phyloP scores from a whole-genome alignment of 352 stramenopile genomes.

The Pythium insidiosum region DNA sequence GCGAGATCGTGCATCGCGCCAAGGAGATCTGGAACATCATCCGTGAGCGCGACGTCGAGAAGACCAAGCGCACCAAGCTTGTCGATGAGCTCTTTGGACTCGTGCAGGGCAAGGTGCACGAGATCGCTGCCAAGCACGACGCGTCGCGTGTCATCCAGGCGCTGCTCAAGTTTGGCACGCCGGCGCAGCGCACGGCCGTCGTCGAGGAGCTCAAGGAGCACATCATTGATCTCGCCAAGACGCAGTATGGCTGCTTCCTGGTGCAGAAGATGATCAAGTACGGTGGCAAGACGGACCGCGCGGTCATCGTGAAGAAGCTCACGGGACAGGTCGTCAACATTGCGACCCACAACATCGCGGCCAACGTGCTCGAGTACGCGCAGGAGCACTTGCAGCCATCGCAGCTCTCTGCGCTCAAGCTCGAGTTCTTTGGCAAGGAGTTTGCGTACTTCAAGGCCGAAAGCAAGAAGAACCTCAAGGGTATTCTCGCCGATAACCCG shows the following conservation, averaged over 20 bases:
- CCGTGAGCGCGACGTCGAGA: constrained; percentile 79
- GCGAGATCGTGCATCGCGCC: constrained; percentile 88
- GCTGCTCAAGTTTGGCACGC: constrained; percentile 91
- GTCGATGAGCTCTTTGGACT: constrained; percentile 89
- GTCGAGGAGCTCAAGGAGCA: constrained; percentile 89
- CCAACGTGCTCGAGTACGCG: constrained; percentile 89
- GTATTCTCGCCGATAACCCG: constrained; percentile 60
- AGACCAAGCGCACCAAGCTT: constrained; percentile 73
- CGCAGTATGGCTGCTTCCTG: constrained; percentile 96
- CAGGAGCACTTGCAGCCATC: constrained; percentile 84
- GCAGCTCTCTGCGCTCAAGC: constrained; percentile 78
- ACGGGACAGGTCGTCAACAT: constrained; percentile 91
- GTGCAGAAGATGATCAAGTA: constrained; percentile 97
- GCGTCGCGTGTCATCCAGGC: constrained; percentile 93
- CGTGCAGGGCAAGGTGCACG: constrained; percentile 92
- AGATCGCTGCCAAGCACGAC: constrained; percentile 94
- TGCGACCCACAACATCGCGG: constrained; percentile 92
- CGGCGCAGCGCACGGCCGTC: constrained; percentile 80
- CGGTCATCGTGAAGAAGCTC: constrained; percentile 84
- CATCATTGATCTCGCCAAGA: constrained; percentile 92
- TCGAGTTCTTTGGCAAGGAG: constrained; percentile 87
- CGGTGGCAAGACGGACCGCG: constrained; percentile 73
- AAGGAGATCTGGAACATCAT: constrained; percentile 97
- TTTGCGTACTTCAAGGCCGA: constrained; percentile 84
- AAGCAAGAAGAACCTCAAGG: constrained; percentile 73